Percentiles rank a stretch among this genome's conserved stretches.
These are phyloP conservation scores for Huntiella decipiens DNA, from an alignment of 2,329 filamentous ascomycete genomes.

Conservation along the genomic window DNA sequence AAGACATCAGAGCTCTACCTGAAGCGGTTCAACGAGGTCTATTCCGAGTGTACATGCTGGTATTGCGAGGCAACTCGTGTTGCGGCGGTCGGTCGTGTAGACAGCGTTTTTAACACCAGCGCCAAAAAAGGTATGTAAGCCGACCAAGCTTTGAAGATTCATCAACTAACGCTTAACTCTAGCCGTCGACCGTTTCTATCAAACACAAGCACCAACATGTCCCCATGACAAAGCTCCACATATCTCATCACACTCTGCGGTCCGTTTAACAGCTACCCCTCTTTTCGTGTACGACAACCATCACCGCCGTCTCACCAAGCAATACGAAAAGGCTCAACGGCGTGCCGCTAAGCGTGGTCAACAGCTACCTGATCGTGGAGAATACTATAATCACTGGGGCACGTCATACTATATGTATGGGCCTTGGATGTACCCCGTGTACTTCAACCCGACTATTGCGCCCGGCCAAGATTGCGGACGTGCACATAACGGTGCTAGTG, in stretches of 20 bases:
- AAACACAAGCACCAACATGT: slow-evolving; percentile 22
- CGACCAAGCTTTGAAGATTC: no score
- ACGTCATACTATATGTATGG: slow-evolving; percentile 30
- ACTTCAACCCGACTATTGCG: slow-evolving; percentile 27
- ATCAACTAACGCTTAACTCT: slow-evolving; percentile 22
- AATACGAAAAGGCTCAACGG: slow-evolving; percentile 35
- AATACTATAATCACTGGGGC: slow-evolving; percentile 36
- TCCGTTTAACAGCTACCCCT: slow-evolving; percentile 18
- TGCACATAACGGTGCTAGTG: slow-evolving; percentile 3
- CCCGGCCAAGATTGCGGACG: slow-evolving; percentile 24
- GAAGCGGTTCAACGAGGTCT: slow-evolving; percentile 43
- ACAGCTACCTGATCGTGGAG: slow-evolving; percentile 25
- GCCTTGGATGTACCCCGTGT: slow-evolving; percentile 25
- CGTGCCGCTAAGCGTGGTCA: slow-evolving; percentile 29
- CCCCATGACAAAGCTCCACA: slow-evolving; percentile 43
- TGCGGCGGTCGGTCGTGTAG: not conserved
- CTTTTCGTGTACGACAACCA: slow-evolving; percentile 12
- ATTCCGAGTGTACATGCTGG: slow-evolving; percentile 66
- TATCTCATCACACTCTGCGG: slow-evolving; percentile 55
- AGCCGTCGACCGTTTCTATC: slow-evolving; percentile 19
- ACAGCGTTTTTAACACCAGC: slow-evolving; percentile 21
- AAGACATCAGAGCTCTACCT: slow-evolving; percentile 57
- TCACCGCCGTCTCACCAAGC: slow-evolving; percentile 25
- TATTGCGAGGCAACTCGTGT: slow-evolving; percentile 47
- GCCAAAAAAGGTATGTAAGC: slow-evolving; percentile 11